Conservation (phyloP, 2,329 filamentous ascomycete genomes). For the Pseudomassariella vexata region DNA sequence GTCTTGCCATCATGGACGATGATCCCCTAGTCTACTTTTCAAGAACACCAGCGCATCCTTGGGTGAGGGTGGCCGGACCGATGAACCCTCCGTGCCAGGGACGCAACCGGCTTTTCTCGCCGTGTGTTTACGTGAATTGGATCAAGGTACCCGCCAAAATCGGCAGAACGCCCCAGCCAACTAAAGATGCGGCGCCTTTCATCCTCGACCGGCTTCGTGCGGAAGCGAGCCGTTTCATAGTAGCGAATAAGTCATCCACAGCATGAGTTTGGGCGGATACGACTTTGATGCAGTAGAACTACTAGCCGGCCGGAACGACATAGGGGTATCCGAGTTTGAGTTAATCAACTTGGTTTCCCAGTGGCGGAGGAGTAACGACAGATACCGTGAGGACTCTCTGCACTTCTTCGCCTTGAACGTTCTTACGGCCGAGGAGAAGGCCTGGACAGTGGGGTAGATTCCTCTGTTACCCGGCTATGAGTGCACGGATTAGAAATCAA, state of each 20-base stretch:
- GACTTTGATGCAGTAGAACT: slow-evolving; percentile 23
- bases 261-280: slow-evolving; percentile 15
- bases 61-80: slow-evolving; percentile 28
- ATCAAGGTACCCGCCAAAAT: slow-evolving; percentile 29
- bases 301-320: slow-evolving; percentile 24
- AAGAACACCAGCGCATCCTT: slow-evolving; percentile 32
- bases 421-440: slow-evolving; percentile 25
- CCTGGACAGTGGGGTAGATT: too few relatives aligned
- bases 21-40: slow-evolving; percentile 32
- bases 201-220: slow-evolving; percentile 31
- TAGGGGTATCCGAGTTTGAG: slow-evolving; percentile 32
- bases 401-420: slow-evolving; percentile 26
- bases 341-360: slow-evolving; percentile 23
- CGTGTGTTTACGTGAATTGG: slow-evolving; percentile 33
- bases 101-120: slow-evolving; percentile 33
- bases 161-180: slow-evolving; percentile 19
- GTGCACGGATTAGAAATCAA: too few relatives aligned
- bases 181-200: slow-evolving; percentile 18
- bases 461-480: too few relatives aligned
- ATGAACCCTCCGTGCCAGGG: slow-evolving; percentile 33
- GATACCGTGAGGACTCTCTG: slow-evolving; percentile 19
- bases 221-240: slow-evolving; percentile 10
- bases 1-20: slow-evolving; percentile 28
- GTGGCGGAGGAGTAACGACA: slow-evolving; percentile 27
- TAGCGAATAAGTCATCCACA: too few relatives aligned